A percentile compares a stretch with the other conserved stretches of the same genome.
Evolutionary conservation across 148 eudicot species (phyloP).

Genomic region (Fallopia convolvulus): DNA sequence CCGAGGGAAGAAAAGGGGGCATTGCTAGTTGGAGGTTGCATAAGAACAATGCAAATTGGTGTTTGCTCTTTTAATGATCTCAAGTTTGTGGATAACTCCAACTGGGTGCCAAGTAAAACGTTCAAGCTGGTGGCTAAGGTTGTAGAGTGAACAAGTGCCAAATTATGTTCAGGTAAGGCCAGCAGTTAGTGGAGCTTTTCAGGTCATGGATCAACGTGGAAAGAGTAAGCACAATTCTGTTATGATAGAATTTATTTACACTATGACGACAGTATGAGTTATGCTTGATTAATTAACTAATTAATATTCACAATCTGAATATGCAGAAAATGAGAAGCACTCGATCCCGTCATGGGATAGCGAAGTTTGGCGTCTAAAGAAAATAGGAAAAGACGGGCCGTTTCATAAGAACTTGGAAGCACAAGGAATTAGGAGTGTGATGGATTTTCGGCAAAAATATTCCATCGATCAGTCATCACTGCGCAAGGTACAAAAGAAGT

Average conservation of each 20-base stretch:
- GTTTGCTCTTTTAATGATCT: background rate
- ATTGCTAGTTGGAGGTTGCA: background rate
- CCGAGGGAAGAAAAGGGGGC: background rate
- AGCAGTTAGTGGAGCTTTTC: background rate
- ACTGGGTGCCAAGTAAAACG: background rate
- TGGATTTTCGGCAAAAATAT: background rate
- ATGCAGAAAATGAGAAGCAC: background rate
- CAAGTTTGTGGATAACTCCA: background rate
- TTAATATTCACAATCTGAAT: background rate
- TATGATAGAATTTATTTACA: too few relatives aligned
- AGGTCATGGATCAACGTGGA: constrained; percentile 2
- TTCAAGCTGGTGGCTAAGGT: background rate
- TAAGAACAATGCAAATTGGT: background rate
- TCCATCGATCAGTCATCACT: background rate
- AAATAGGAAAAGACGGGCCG: background rate
- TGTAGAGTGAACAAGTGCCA: background rate
- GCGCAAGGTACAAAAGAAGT: background rate
- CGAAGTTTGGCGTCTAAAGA: background rate
- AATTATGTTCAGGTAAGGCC: background rate
- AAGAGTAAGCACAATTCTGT: background rate
- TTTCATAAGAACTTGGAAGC: background rate
- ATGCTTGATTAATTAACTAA: background rate
- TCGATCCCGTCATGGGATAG: background rate
- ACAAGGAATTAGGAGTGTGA: background rate
- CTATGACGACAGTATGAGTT: too few relatives aligned